Conservation (phyloP, 371 early-diverging fungal species). For the Mucor saturninus region DNA sequence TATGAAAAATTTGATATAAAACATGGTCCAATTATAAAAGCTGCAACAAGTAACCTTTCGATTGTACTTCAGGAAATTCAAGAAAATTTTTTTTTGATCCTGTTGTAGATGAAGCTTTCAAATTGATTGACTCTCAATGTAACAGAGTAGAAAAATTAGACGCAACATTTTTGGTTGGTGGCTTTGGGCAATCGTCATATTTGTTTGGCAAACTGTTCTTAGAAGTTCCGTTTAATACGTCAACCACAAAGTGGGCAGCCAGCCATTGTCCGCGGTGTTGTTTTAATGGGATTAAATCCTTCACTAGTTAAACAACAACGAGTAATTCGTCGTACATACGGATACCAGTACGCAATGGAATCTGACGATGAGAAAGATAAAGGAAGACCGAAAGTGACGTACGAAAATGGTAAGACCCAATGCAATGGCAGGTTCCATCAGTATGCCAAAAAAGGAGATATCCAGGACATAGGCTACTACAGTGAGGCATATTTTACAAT, state of each 20-base stretch:
- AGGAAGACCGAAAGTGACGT: conserved; percentile 46
- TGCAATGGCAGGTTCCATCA: conserved; percentile 51
- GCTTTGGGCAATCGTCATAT: conserved; percentile 52
- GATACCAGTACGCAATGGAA: conserved; percentile 60
- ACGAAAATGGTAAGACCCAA: conserved; percentile 35
- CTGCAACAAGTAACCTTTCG: too few relatives aligned
- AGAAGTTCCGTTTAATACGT: conserved; percentile 41
- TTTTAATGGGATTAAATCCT: conserved; percentile 60
- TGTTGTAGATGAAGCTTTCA: conserved; percentile 41
- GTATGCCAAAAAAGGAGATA: too few relatives aligned
- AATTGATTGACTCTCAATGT: conserved; percentile 58
- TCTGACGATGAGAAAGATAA: conserved; percentile 58
- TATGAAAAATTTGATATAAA: neutral
- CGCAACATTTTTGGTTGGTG: conserved; percentile 52
- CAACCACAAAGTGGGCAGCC: conserved; percentile 51
- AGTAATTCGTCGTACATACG: conserved; percentile 61
- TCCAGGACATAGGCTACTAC: too few relatives aligned
- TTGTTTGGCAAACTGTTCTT: conserved; percentile 24
- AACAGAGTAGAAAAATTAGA: conserved; percentile 37
- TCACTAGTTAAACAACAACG: conserved; percentile 56
- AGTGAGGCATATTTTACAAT: too few relatives aligned
- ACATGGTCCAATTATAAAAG: neutral
- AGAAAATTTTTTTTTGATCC: neutral
- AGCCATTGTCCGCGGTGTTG: conserved; percentile 50
- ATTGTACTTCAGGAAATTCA: neutral